phyloP scores from a whole-genome alignment of 2,329 filamentous ascomycete genomes.

The Pestalotiopsis sp. region DNA sequence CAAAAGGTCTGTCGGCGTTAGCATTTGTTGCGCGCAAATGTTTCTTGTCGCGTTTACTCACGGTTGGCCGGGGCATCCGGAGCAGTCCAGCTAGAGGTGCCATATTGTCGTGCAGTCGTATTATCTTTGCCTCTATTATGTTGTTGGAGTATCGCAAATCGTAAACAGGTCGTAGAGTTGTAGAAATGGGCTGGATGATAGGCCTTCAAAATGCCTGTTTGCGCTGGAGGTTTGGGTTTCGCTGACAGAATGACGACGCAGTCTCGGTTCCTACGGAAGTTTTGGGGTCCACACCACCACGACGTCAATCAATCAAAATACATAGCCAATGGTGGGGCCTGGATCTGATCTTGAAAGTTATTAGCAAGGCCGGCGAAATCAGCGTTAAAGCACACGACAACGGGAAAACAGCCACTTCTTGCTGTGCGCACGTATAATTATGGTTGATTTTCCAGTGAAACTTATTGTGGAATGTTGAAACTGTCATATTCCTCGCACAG shows the following conservation, averaged over 20 bases:
- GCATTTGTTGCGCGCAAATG: constrained; percentile 13
- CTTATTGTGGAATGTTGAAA: no score
- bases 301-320: not conserved
- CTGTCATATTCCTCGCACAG: no score
- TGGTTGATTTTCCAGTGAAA: no score
- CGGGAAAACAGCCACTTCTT: no score
- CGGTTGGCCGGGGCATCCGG: constrained; percentile 15
- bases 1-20: constrained; percentile 69
- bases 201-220: not conserved
- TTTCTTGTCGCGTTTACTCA: constrained; percentile 5
- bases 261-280: constrained; percentile 3
- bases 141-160: not conserved
- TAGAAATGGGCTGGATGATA: not conserved
- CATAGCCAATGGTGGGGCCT: not conserved
- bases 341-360: not conserved
- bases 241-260: constrained; percentile 4
- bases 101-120: not conserved
- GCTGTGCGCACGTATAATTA: no score
- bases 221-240: not conserved
- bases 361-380: not conserved
- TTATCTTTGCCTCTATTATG: not conserved
- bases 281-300: constrained; percentile 8
- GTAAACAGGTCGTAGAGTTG: not conserved
- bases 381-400: not conserved
- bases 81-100: constrained; percentile 10